Base-by-base conservation (phyloP, 2,329 filamentous ascomycete species). In the Tolypocladium endophyticum region DNA sequence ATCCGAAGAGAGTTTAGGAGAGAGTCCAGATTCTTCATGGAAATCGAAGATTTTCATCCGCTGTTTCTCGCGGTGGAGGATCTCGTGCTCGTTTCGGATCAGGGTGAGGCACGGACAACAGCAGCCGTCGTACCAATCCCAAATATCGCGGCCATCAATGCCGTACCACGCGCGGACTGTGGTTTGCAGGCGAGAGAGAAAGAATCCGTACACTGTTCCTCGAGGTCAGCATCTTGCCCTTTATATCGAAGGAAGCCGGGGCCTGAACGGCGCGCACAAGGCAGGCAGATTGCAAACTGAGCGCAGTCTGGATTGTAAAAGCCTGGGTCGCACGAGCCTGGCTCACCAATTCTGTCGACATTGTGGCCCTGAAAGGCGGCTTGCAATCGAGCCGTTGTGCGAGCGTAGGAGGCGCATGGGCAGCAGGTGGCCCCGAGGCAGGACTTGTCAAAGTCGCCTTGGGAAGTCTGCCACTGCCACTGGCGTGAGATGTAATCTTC, bases 161-260 rank as follows among this genome's bases (percentile, higher is more conserved):
- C 63, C 63, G 63, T 74, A 75, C 38, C 71, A 67, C 2, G 64
- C 50, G 28, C 73, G 71, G 59, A 74, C 65, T 2, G 63, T 64
- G 8, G 60, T 59, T 57, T 74, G 73, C 14, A 74, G 62, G 16
- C 60, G 63, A n/a, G 64, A 62, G 11, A 74, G 43, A 7, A 71
- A 59, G 43, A 60, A 62, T 18, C 68, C 67, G 56, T 71, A 74
- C 59, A 71, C 73, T 75, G 53, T 20, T 12, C 8, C 12, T 35
- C 7, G 36, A 18, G 5, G 56, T 57, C 43, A 57, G 43, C 7
- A 30, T 55, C 11, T 38, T 4, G 11, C 20, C 2, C 47, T 11
- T 2, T 6, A 20, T 11, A 20, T 11, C 18, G 18, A 23, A 12
- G 5, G 25, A 3, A n/a, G 5, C 20, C 11, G 4, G 50, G 20